Percentiles rank a stretch among this genome's conserved stretches.
Conservation (phyloP, 192 early-diverging fungal genomes). For the Tieghemiomyces parasiticus region DNA sequence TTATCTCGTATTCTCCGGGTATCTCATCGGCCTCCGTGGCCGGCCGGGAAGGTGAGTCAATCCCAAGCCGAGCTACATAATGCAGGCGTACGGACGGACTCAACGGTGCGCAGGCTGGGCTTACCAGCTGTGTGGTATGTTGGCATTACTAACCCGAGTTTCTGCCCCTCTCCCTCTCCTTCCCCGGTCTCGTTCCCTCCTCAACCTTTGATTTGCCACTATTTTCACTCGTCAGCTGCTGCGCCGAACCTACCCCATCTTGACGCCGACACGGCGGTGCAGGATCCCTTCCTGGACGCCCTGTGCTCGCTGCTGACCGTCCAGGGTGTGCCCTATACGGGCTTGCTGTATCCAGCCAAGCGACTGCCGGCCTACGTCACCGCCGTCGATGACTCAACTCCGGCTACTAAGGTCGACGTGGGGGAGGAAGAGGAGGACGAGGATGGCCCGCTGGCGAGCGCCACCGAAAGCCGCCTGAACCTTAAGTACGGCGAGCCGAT, state of each 20-base stretch:
- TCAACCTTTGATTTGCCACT: too few relatives aligned
- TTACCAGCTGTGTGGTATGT: too few relatives aligned
- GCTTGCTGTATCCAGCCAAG: slow-evolving; percentile 10
- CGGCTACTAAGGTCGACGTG: too few relatives aligned
- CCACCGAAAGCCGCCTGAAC: background rate
- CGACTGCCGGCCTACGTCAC: background rate
- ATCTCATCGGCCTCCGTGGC: background rate
- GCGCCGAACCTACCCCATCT: background rate
- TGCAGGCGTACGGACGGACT: too few relatives aligned
- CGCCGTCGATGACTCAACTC: background rate
- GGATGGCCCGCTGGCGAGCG: slow-evolving; percentile 13
- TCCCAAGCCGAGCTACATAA: background rate
- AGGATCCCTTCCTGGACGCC: slow-evolving; percentile 6
- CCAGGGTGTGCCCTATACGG: slow-evolving; percentile 3
- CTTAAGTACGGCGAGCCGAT: slow-evolving; percentile 9
- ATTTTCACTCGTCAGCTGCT: too few relatives aligned
- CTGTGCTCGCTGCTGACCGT: slow-evolving; percentile 7
- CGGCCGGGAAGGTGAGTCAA: background rate
- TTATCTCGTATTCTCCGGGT: background rate
- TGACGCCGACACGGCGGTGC: background rate
- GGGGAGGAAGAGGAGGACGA: slow-evolving; percentile 24
- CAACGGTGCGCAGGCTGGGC: too few relatives aligned
- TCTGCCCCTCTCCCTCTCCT: too few relatives aligned
- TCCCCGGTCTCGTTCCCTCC: too few relatives aligned
- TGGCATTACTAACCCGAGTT: too few relatives aligned